Base-by-base conservation (phyloP, 2,329 filamentous ascomycete species). In the Didymosphaeria variabile region DNA sequence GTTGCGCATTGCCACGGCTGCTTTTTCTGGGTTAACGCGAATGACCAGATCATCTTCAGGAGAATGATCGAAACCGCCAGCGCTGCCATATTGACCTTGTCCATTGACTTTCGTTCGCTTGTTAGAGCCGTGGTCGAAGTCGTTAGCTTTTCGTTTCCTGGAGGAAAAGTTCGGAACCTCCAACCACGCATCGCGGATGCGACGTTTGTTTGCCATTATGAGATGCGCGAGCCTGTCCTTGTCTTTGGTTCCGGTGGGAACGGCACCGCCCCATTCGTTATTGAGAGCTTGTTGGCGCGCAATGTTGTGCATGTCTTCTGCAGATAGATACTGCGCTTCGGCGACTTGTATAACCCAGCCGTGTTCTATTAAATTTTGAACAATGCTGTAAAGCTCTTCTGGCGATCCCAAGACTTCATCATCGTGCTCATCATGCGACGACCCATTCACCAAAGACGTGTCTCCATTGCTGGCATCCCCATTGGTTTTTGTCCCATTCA, bases 1-100 rank as follows among this genome's bases (percentile, higher is more conserved):
- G 70, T 93, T 97, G 59, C 94, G 91, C 64, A 97, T 83, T 53
- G 91, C 89, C 10, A 97, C 91, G 7, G 90, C 83, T 61, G 93
- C 92, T 77, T 94, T 96, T 58, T 94, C 90, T 71, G 92, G 90
- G 74, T 97, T 97, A 57, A 97, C 83, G 31, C 90, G 88, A 52
- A 98, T 83, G 38, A 94, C 85, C 65, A 93, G 83, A 60, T 91
- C 86, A 53, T 88, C 86, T 89, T 96, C 73, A 19, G 63, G 59
- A 8, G 67, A 65, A 12, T 59, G 55, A 32, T 40, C 17, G n/a
- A 3, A 55, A 23, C 13, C 12, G 17, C 23, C 34, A n/a, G 31
- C 21, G 32, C 23, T 46, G 21, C 31, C 47, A 13, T 47, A 31
- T 6, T 40, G 31, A 9, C 57, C 49, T 15, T 57, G 61, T n/a